Percentiles rank a stretch among this genome's conserved stretches.
Evolutionary conservation across 2,329 filamentous ascomycete genomes (phyloP).

Genomic region (Neofusicoccum ribis): DNA sequence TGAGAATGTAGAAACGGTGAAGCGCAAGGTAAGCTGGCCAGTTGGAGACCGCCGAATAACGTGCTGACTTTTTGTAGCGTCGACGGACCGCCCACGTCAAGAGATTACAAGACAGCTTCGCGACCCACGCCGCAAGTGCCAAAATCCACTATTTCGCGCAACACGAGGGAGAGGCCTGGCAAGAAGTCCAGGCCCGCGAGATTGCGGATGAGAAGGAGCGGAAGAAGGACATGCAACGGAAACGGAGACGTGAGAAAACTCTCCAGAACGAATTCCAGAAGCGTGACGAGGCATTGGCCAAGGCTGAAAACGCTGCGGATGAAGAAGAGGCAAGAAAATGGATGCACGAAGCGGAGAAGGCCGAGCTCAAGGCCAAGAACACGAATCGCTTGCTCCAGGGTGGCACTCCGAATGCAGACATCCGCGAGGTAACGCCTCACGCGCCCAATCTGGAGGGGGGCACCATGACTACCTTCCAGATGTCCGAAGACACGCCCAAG

Average conservation of each 20-base stretch:
- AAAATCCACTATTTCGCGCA: slow-evolving; percentile 74
- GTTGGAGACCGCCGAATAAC: background rate
- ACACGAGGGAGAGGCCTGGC: slow-evolving; percentile 77
- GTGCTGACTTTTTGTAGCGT: slow-evolving; percentile 50
- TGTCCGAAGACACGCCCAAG: slow-evolving; percentile 54
- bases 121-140: slow-evolving; percentile 67
- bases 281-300: slow-evolving; percentile 75
- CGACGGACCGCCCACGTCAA: slow-evolving; percentile 58
- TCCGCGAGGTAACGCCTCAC: slow-evolving; percentile 69
- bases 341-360: slow-evolving; percentile 81
- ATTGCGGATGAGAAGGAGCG: slow-evolving; percentile 95
- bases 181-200: slow-evolving; percentile 86
- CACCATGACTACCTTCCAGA: slow-evolving; percentile 80
- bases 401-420: slow-evolving; percentile 71
- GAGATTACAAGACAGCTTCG: slow-evolving; percentile 60
- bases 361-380: slow-evolving; percentile 88
- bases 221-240: slow-evolving; percentile 99
- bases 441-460: slow-evolving; percentile 83
- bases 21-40: slow-evolving; percentile 58
- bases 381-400: slow-evolving; percentile 86
- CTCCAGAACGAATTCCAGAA: slow-evolving; percentile 86
- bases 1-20: slow-evolving; percentile 61
- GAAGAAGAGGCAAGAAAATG: slow-evolving; percentile 79
- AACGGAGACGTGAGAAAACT: slow-evolving; percentile 90
- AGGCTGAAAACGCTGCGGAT: slow-evolving; percentile 75